phyloP scores from a whole-genome alignment of 495 filamentous ascomycete genomes.

The Glutinoglossum americanum region DNA sequence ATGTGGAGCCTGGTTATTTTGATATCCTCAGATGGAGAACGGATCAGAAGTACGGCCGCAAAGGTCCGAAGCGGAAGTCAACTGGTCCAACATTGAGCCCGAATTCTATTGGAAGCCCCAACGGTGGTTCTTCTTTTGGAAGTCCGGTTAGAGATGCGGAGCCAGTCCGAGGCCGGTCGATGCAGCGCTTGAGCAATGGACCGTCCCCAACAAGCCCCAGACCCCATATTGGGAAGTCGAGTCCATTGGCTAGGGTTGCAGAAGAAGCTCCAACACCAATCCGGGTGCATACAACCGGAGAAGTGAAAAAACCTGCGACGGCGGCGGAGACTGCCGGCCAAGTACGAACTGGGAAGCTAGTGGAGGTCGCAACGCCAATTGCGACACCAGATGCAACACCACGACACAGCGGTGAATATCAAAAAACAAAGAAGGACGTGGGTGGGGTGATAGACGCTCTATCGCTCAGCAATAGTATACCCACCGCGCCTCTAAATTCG shows the following conservation, averaged over 20 bases:
- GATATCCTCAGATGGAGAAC: slow-evolving; percentile 85
- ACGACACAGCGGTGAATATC: background rate
- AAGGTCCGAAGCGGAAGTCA: slow-evolving; percentile 11
- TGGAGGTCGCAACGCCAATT: background rate
- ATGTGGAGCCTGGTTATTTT: slow-evolving; percentile 82
- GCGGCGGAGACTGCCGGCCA: background rate
- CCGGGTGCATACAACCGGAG: background rate
- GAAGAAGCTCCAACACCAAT: slow-evolving; percentile 21
- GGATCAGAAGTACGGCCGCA: slow-evolving; percentile 80
- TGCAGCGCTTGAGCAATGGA: slow-evolving; percentile 29
- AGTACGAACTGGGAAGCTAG: background rate
- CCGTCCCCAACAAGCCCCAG: slow-evolving; percentile 31
- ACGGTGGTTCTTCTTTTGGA: slow-evolving; percentile 26
- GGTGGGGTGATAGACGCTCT: background rate
- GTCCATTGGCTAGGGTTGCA: slow-evolving; percentile 28
- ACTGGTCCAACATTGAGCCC: slow-evolving; percentile 16
- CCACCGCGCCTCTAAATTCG: background rate
- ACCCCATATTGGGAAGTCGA: slow-evolving; percentile 28
- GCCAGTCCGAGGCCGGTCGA: slow-evolving; percentile 26
- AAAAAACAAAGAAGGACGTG: background rate
- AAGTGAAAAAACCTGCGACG: background rate
- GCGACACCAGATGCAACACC: background rate
- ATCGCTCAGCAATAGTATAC: background rate
- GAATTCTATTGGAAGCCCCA: slow-evolving; percentile 2
- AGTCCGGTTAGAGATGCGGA: slow-evolving; percentile 24